These are phyloP conservation scores for Incumbomyces delicatus DNA, from an alignment of 2,329 filamentous ascomycete species.

Conservation along the genomic window DNA sequence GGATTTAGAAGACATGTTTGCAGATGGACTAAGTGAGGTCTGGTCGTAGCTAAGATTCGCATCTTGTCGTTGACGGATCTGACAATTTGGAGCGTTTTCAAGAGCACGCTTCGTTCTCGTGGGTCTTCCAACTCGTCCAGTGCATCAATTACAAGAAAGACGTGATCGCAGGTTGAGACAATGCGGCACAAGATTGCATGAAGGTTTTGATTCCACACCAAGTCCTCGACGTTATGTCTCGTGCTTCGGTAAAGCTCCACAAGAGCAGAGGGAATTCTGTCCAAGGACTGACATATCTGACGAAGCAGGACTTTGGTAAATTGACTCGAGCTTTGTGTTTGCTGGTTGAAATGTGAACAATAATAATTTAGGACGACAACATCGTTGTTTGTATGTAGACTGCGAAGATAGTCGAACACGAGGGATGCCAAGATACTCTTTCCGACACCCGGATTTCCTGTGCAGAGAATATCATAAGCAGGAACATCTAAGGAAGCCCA, in stretches of 20 bases:
- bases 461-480: constrained; percentile 16
- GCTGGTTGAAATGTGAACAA: constrained; percentile 24
- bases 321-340: constrained; percentile 16
- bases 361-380: constrained; percentile 23
- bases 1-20: constrained; percentile 10
- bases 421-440: constrained; percentile 20
- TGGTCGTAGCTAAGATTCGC: constrained; percentile 18
- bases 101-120: constrained; percentile 13
- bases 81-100: constrained; percentile 15
- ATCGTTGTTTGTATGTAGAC: constrained; percentile 8
- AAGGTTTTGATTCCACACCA: constrained; percentile 18
- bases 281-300: constrained; percentile 17
- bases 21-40: constrained; percentile 14
- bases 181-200: constrained; percentile 15
- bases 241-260: constrained; percentile 20
- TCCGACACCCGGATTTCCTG: constrained; percentile 18
- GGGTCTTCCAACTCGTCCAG: constrained; percentile 22
- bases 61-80: constrained; percentile 8
- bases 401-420: constrained; percentile 19
- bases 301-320: constrained; percentile 21
- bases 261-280: constrained; percentile 19
- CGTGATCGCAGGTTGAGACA: constrained; percentile 12
- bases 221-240: constrained; percentile 13
- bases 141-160: constrained; percentile 23
- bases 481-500: constrained; percentile 18